Evolutionary conservation across 257 asterid genomes (phyloP), one percentile per base, ranked within the genome.

Genomic region (Scutellaria galericulata): DNA sequence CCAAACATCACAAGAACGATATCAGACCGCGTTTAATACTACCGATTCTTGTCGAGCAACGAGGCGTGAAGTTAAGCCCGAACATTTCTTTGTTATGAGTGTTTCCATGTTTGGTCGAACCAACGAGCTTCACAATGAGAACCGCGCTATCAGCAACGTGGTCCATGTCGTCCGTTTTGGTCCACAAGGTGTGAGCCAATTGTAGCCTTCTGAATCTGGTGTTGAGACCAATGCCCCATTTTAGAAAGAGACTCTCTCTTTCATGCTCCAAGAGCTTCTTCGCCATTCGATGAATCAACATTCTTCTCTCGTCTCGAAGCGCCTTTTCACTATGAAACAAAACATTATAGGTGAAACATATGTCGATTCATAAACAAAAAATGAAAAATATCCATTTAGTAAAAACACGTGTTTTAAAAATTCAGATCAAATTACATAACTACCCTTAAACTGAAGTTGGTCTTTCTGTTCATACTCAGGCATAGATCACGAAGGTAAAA

Each of bases 31-130:
- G 87, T 48, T 74, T 87, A 73, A 91, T 88, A 77, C 93, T 89
- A 62, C 81, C 81, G 53, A 75, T 71, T 71, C 84, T 77, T 48
- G 88, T 59, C 8, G 96, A 41, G 66, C 70, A 50, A 13, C 85
- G 83, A 9, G 98, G 91, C 3, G 96, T 70, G 71, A 95, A 92
- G 71, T 90, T 83, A 31, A 95, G 89, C 41, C 97, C 97, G 64
- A 95, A 90, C 96, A 90, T 87, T 76, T 87, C 99, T 66, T 95
- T 92, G 5, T 88, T 82, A 5, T 91, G 93, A 46, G 89, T 72
- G 24, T 83, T 80, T 9, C 88, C 92, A 0, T 86, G 82, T 59
- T 91, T 88, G 22, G 77, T 78, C 51, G 92, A 77, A 27, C 92
- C 89, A 1, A 85, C 81, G 40, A 95, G 88, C 73, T 90, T 88